A percentile compares a stretch with the other conserved stretches of the same genome.
Evolutionary conservation across 2,329 filamentous ascomycete genomes (phyloP).

Genomic region (Drechslerella dactyloides): DNA sequence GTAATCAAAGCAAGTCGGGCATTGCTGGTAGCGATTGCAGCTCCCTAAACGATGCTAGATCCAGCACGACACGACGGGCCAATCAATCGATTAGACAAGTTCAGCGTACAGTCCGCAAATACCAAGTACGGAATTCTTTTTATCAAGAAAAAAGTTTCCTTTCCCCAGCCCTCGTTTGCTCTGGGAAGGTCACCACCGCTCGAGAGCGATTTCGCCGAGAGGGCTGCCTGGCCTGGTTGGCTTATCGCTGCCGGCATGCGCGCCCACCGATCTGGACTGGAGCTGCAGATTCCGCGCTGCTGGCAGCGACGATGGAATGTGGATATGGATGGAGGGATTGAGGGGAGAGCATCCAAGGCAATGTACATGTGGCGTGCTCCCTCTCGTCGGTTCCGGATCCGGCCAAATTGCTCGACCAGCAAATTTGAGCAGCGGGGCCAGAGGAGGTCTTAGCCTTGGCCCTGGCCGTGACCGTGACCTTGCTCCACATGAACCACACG

Average conservation of each 20-base stretch:
- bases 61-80: not conserved
- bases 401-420: not conserved
- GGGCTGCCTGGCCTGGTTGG: not conserved
- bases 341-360: too few species aligned
- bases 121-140: too few species aligned
- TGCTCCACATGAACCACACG: too few species aligned
- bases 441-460: not conserved
- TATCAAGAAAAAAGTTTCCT: too few species aligned
- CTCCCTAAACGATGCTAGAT: conserved; percentile 6
- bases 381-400: conserved; percentile 4
- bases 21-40: not conserved
- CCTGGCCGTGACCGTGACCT: conserved; percentile 1
- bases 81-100: too few species aligned
- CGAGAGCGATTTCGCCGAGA: too few species aligned
- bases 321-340: not conserved
- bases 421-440: not conserved
- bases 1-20: too few species aligned
- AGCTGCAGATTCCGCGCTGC: not conserved
- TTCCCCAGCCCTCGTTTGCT: too few species aligned
- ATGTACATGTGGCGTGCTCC: conserved; percentile 6
- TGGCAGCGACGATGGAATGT: conserved; percentile 2
- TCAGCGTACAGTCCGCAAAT: too few species aligned
- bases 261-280: not conserved
- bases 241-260: not conserved
- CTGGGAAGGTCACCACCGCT: too few species aligned